Base-by-base conservation (phyloP, 352 stramenopile genomes). In the Pythium plurisporium region DNA sequence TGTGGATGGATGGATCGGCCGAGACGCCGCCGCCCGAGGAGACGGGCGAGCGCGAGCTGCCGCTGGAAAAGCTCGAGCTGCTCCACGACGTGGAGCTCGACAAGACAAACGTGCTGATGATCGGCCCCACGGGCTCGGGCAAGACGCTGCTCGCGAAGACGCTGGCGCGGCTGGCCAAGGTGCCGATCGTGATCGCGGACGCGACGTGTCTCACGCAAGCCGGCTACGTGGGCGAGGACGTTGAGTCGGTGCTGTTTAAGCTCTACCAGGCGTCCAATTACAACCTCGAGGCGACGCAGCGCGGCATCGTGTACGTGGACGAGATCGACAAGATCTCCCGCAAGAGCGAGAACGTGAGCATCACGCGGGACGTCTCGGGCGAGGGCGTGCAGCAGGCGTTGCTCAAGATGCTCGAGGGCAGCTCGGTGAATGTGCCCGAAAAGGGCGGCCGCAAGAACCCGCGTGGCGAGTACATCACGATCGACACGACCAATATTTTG, bases 361-460 rank as follows among this genome's bases (percentile, higher is more conserved):
- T 98, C 62, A 98, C 95, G 53, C 87, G 97, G 20, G 97, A 99
- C 73, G 96, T 99, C 26, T 98, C 89, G 46, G 97, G 97, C 12
- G 96, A 99, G 73, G 97, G 96, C 41, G 96, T 99, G 14, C 97
- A 99, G 76, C 97, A 99, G 76, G 97, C 96, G 30, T 75, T 99
- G 60, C 80, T 99, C 42, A 99, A 99, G 83, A 98, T 99, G 77
- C 87, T 99, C 0, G 97, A 99, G 80, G 96, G 96, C 27, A 98
- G 94, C 65, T 78, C 97, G 15, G 93, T 98, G 25, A 99, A 98
- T 75, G 96, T 99, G 46, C 96, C 96, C 19, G 98, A 99, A 70
- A 98, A 98, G 68, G 87, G 91, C 46, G 95, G 94, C 8, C 84
- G 94, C 29, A 99, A 99, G 79, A 98, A 98, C 73, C 95, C 95